Base-by-base conservation (phyloP, 1,284 basidiomycete species). In the Lignosus rhinocerotis region DNA sequence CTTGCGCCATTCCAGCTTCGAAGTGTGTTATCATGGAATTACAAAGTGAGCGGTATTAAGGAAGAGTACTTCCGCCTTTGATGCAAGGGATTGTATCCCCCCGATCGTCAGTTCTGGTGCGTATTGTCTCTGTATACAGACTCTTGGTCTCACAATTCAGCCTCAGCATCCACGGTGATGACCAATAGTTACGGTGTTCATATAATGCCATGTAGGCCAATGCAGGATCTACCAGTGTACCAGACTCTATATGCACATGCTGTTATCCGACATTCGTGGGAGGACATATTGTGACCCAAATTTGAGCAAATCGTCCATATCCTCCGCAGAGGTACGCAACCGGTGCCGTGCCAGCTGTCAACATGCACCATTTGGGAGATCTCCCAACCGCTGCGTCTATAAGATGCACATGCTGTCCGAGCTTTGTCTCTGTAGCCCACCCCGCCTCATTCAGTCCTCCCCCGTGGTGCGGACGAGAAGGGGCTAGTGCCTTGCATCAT, bases 351-450 rank as follows among this genome's bases (percentile, higher is more conserved):
- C 19, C 33, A 14, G 7, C 4, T 14, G 36, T 33, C 33, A 38
- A 31, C 10, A n/a, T 19, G 10, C 11, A 30, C 16, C 1, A 45
- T 12, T 12, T 12, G 11, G 36, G 11, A 5, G 36, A 39, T 19
- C 43, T 30, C 19, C 25, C n/a, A 10, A 30, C 44, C 45, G 31
- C 56, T 59, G 54, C 49, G 46, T 36, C 9, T 63, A 63, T 61
- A 63, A 55, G 30, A 30, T 19, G 34, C 1, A 45, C 25, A n/a
- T 6, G 36, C 7, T 43, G 7, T 34, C 33, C 43, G 19, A 32
- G 39, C 17, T 25, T 17, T 5, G 9, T 19, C 53, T 34, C 45
- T 12, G 44, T 45, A 46, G 48, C 39, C 56, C 38, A 50, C 32
- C 9, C 42, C 44, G n/a, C 51, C 41, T 30, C 45, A 14, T 16